Evolutionary conservation across 257 asterid species (phyloP).

Genomic region (Plantago ovata): DNA sequence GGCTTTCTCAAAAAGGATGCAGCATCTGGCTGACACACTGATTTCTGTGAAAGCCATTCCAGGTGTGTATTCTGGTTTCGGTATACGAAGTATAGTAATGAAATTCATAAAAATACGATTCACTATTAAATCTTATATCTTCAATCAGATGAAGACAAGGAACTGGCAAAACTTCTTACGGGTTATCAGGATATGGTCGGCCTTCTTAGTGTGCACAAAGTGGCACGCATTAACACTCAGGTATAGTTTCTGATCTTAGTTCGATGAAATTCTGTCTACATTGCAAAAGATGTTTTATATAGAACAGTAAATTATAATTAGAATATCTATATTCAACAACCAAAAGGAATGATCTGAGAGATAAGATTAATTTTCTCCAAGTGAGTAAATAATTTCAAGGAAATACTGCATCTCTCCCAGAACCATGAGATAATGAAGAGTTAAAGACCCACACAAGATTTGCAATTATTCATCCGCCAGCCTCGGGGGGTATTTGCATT

Average conservation of each 20-base stretch:
- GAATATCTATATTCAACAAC: too few relatives aligned
- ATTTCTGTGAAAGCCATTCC: slow-evolving; percentile 86
- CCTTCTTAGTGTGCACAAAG: slow-evolving; percentile 86
- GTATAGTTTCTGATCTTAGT: slow-evolving; percentile 28
- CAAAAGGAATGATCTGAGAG: too few relatives aligned
- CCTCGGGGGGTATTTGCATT: too few relatives aligned
- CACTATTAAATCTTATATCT: slow-evolving; percentile 18
- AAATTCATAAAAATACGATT: slow-evolving; percentile 2
- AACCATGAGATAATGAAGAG: too few relatives aligned
- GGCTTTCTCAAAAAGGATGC: slow-evolving; percentile 68
- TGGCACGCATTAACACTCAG: slow-evolving; percentile 89
- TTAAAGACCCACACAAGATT: too few relatives aligned
- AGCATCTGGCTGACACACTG: slow-evolving; percentile 93
- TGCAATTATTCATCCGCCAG: too few relatives aligned
- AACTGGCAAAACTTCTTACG: slow-evolving; percentile 86
- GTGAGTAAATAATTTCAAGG: too few relatives aligned
- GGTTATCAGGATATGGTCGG: slow-evolving; percentile 98
- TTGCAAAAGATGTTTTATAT: background rate
- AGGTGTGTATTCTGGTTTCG: slow-evolving; percentile 31
- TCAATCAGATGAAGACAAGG: slow-evolving; percentile 85
- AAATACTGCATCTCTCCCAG: too few relatives aligned
- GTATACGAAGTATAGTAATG: background rate
- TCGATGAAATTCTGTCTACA: background rate
- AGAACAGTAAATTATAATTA: background rate
- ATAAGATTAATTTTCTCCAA: too few relatives aligned